Base-by-base conservation (phyloP, 169 alveolate species). In the Plasmodium billcollinsi region DNA sequence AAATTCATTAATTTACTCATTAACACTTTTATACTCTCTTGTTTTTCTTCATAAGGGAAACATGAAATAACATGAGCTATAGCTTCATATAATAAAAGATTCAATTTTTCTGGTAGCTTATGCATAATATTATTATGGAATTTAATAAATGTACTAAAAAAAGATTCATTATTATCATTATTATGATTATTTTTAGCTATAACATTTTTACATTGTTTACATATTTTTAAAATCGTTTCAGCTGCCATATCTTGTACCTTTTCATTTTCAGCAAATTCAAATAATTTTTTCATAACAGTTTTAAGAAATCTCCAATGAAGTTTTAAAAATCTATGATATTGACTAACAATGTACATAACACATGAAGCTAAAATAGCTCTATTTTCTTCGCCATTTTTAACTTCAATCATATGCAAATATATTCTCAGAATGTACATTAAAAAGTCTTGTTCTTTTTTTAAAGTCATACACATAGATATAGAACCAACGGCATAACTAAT, bases 181-280 rank as follows among this genome's bases (percentile, higher is more conserved):
- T 67, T 5, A 95, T 95, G 47, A 96, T 95, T 88, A 97, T 83
- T 83, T 47, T 83, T 83, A 15, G 91, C 91, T 29, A 83, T 97
- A 21, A 97, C 96, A 62, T 94, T 95, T 52, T 96, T 97, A 92
- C 99, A 97, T 73, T 96, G 97, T 73, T 96, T 94, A 20, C 99
- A 93, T 21, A 98, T 98, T 74, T 97, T 97, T 73, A 99, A 90
- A 93, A 98, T 98, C 1, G 99, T 98, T 59, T 98, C 99, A 78
- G 98, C 97, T 3, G 99, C 99, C 99, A 98, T 98, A 90, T 98
- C 99, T 93, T 98, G 98, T 7, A 99, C 99, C 20, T 99, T 99
- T 29, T 99, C 99, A 94, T 99, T 99, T 62, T 98, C 99, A 99
- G 99, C 99, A 94, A 99, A 99, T 92, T 99, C 99, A 92, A 98